A percentile compares a stretch with the other conserved stretches of the same genome.
These are phyloP conservation scores for Cryomyces minteri DNA, from an alignment of 495 filamentous ascomycete genomes.

Conservation along the genomic window DNA sequence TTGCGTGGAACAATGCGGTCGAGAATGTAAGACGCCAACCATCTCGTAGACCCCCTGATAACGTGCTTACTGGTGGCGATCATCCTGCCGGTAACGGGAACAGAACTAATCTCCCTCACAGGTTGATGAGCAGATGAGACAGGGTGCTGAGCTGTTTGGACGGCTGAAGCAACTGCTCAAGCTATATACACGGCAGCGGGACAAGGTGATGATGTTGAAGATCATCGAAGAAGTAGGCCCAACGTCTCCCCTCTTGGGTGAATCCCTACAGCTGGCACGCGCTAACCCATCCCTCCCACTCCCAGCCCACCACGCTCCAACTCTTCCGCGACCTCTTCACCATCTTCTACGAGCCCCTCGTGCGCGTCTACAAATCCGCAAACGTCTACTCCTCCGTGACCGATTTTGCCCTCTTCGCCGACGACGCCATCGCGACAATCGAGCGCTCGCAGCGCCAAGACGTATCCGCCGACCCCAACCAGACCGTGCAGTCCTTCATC, in stretches of 20 bases:
- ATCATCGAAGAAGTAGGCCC: constrained; percentile 65
- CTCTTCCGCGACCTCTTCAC: constrained; percentile 93
- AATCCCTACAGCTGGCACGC: not conserved
- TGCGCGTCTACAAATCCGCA: constrained; percentile 94
- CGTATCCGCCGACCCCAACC: constrained; percentile 84
- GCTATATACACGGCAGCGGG: constrained; percentile 73
- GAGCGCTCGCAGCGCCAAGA: constrained; percentile 83
- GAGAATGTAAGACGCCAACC: constrained; percentile 42
- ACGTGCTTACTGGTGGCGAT: not conserved
- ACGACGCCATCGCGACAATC: constrained; percentile 79
- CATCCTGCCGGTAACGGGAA: not conserved
- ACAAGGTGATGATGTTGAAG: constrained; percentile 92
- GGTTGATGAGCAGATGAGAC: constrained; percentile 63
- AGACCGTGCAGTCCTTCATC: constrained; percentile 97
- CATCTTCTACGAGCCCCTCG: constrained; percentile 95
- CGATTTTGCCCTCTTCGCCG: constrained; percentile 81
- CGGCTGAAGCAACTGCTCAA: constrained; percentile 91
- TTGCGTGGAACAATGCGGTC: constrained; percentile 91
- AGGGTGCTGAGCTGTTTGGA: constrained; percentile 78
- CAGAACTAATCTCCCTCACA: not conserved
- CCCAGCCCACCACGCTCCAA: constrained; percentile 59
- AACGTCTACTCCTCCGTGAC: constrained; percentile 96
- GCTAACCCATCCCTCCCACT: constrained; percentile 7
- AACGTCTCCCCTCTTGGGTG: not conserved
- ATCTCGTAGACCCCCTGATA: not conserved